phyloP scores from a whole-genome alignment of 495 filamentous ascomycete species.

The Aspergillus cavernicola region DNA sequence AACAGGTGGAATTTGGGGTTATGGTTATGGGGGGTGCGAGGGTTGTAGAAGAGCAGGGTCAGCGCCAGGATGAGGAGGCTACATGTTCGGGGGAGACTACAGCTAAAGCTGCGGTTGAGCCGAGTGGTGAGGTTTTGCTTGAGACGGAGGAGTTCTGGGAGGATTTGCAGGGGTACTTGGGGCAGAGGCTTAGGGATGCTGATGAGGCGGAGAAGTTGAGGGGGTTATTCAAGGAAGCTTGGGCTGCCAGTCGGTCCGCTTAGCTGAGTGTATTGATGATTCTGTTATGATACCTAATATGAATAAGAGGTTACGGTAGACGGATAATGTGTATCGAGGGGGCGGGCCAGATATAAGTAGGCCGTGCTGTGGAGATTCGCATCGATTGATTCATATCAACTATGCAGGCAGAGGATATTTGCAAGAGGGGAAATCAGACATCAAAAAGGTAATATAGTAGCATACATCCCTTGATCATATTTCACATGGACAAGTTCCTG shows the following conservation, averaged over 20 bases:
- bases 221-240: conserved; percentile 66
- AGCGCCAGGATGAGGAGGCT: conserved; percentile 24
- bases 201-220: conserved; percentile 59
- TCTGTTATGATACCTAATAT: conserved; percentile 2
- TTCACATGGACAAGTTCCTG: conserved; percentile 6
- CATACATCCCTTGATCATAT: conserved; percentile 8
- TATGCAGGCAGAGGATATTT: background rate
- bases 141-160: conserved; percentile 77
- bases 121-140: conserved; percentile 57
- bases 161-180: conserved; percentile 77
- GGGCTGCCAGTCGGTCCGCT: conserved; percentile 40
- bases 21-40: conserved; percentile 75
- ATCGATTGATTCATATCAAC: conserved; percentile 1
- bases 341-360: background rate
- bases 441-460: conserved; percentile 10
- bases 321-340: background rate
- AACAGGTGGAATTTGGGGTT: conserved; percentile 66
- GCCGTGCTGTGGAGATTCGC: background rate
- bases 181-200: conserved; percentile 72
- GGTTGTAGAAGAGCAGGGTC: conserved; percentile 26
- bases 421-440: background rate
- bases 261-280: conserved; percentile 3
- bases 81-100: conserved; percentile 24
- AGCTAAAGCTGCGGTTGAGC: conserved; percentile 49
- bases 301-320: background rate